Conservation (phyloP, 2,329 filamentous ascomycete genomes). For the Phaeosphaeria sp. region DNA sequence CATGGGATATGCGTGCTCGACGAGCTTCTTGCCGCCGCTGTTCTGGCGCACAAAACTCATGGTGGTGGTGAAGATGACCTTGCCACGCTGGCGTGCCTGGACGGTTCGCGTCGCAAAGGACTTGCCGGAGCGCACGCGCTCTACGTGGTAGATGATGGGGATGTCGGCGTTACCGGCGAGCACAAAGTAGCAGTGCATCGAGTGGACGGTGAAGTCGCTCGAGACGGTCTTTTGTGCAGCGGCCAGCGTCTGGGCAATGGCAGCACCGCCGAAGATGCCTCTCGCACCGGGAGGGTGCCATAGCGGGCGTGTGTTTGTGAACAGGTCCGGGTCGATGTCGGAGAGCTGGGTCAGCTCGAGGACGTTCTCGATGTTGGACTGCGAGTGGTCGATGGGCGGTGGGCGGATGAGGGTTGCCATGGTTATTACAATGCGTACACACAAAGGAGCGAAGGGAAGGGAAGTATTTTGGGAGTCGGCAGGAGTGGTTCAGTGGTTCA, state of each 20-base stretch:
- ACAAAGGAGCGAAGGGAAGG: background rate
- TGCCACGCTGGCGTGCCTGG: slow-evolving; percentile 88
- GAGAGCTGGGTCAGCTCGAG: slow-evolving; percentile 82
- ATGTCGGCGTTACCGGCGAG: slow-evolving; percentile 84
- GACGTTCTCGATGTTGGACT: slow-evolving; percentile 85
- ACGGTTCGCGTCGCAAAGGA: slow-evolving; percentile 93
- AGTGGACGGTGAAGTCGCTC: slow-evolving; percentile 81
- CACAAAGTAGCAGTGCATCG: slow-evolving; percentile 99
- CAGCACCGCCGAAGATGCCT: slow-evolving; percentile 90
- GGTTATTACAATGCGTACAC: background rate
- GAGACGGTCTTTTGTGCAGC: slow-evolving; percentile 90
- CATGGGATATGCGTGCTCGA: slow-evolving; percentile 70
- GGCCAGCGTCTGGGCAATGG: slow-evolving; percentile 89
- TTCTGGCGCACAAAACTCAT: slow-evolving; percentile 81
- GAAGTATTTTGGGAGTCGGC: background rate
- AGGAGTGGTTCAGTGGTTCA: background rate
- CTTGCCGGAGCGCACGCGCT: slow-evolving; percentile 87
- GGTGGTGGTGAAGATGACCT: slow-evolving; percentile 94
- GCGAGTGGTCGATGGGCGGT: slow-evolving; percentile 73
- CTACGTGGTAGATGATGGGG: slow-evolving; percentile 93
- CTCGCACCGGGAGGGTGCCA: slow-evolving; percentile 93
- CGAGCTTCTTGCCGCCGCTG: slow-evolving; percentile 61
- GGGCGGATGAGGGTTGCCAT: slow-evolving; percentile 73
- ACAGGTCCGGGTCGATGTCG: slow-evolving; percentile 83
- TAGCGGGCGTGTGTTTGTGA: slow-evolving; percentile 88